Evolutionary conservation across 768 basidiomycete species (phyloP).

Genomic region (Tephrocybe sp.): DNA sequence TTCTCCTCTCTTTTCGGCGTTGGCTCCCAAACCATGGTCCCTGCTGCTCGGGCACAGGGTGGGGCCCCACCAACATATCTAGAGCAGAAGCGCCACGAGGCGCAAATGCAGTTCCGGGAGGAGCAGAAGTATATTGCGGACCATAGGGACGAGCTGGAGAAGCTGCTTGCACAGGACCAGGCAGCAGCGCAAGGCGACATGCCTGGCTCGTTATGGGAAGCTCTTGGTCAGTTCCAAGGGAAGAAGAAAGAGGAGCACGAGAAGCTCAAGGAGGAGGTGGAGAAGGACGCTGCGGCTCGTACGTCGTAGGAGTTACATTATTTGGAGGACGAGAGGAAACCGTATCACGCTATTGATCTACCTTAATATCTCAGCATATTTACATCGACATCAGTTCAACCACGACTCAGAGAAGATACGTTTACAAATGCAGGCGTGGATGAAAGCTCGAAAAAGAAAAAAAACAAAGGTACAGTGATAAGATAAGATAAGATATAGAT

Average conservation of each 20-base stretch:
- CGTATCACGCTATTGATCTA: neutral
- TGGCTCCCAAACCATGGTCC: conserved; percentile 1
- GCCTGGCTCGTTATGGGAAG: conserved; percentile 47
- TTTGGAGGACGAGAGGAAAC: neutral
- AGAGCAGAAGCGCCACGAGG: conserved; percentile 49
- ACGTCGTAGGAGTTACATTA: neutral
- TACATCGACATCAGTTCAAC: neutral
- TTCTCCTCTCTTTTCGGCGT: conserved; percentile 41
- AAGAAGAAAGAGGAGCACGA: conserved; percentile 9
- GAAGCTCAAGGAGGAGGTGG: neutral
- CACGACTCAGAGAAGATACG: conserved; percentile 3
- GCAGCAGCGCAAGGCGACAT: conserved; percentile 31
- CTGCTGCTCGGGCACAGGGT: conserved; percentile 15
- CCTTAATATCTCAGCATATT: neutral
- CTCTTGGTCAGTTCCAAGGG: conserved; percentile 30
- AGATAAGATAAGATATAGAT: no score
- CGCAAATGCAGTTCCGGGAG: conserved; percentile 45
- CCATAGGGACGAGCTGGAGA: conserved; percentile 45
- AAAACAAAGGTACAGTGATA: no score
- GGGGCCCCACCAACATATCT: conserved; percentile 48
- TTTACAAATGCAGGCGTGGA: neutral
- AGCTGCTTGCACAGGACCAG: conserved; percentile 35
- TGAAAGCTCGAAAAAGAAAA: no score
- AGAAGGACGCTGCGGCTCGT: neutral
- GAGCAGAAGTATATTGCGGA: conserved; percentile 48